A percentile compares a stretch with the other conserved stretches of the same genome.
phyloP scores from a whole-genome alignment of 192 early-diverging fungal genomes.

The Umbelopsis isabellina region DNA sequence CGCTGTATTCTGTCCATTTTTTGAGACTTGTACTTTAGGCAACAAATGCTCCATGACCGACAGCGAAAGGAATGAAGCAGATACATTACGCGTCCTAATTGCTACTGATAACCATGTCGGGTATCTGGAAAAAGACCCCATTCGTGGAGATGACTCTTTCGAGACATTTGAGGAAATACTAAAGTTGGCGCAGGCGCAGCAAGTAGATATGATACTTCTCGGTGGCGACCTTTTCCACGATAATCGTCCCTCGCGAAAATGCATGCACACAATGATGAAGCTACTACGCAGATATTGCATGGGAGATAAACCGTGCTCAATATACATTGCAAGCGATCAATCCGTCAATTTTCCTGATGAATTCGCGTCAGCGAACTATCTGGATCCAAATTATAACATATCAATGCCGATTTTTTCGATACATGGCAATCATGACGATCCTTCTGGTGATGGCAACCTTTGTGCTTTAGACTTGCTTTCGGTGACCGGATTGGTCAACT shows the following conservation, averaged over 20 bases:
- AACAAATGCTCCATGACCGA: not conserved
- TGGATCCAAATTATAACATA: slow-evolving; percentile 86
- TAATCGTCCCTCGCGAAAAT: slow-evolving; percentile 85
- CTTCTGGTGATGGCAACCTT: slow-evolving; percentile 80
- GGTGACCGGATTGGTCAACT: slow-evolving; percentile 85
- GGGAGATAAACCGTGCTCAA: slow-evolving; percentile 64
- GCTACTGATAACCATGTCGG: slow-evolving; percentile 97
- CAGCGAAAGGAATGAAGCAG: slow-evolving; percentile 24
- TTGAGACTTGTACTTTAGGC: not conserved
- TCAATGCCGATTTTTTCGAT: slow-evolving; percentile 91
- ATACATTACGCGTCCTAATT: slow-evolving; percentile 67
- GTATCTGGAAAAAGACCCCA: slow-evolving; percentile 87
- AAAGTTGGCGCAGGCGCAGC: slow-evolving; percentile 60
- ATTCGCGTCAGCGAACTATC: slow-evolving; percentile 80
- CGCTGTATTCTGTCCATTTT: not conserved
- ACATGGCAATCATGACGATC: slow-evolving; percentile 98
- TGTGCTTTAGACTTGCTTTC: slow-evolving; percentile 84
- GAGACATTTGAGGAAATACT: slow-evolving; percentile 90
- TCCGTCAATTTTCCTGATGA: slow-evolving; percentile 66
- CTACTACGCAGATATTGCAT: slow-evolving; percentile 71
- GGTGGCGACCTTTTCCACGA: slow-evolving; percentile 98
- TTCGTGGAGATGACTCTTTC: slow-evolving; percentile 85
- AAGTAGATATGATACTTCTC: slow-evolving; percentile 90
- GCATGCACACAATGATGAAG: slow-evolving; percentile 69
- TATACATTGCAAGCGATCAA: slow-evolving; percentile 83